These are phyloP conservation scores for Scalesia atractyloides DNA, from an alignment of 129 eudicot species.

Conservation along the genomic window DNA sequence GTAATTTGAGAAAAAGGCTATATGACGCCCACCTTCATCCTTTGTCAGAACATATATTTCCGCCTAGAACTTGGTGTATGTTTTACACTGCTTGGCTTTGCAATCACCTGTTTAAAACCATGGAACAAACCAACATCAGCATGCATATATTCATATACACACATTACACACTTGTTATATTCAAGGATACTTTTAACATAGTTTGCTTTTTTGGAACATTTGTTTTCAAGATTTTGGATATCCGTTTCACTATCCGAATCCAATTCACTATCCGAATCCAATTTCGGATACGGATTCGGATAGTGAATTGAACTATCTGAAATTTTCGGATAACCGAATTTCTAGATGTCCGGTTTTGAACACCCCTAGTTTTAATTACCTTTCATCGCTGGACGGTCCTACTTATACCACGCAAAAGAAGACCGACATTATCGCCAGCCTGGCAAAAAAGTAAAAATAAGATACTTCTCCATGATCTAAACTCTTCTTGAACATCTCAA, in stretches of 20 bases:
- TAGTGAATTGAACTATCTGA: no score
- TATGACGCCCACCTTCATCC: slow-evolving; percentile 98
- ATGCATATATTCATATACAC: not conserved
- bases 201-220: no score
- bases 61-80: slow-evolving; percentile 77
- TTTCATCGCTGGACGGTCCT: slow-evolving; percentile 86
- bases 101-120: slow-evolving; percentile 61
- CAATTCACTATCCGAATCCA: no score
- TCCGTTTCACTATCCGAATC: no score
- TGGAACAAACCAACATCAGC: not conserved
- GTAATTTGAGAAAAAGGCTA: slow-evolving; percentile 82
- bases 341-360: no score
- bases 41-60: slow-evolving; percentile 87
- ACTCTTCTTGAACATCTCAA: slow-evolving; percentile 97
- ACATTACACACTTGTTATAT: not conserved
- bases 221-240: no score
- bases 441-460: slow-evolving; percentile 25
- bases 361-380: slow-evolving; percentile 52
- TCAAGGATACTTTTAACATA: not conserved
- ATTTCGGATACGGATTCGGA: no score
- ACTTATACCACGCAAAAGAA: slow-evolving; percentile 87
- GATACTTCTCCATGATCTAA: slow-evolving; percentile 83
- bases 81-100: slow-evolving; percentile 67
- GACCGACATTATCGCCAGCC: slow-evolving; percentile 99
- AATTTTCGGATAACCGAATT: no score